Conservation (phyloP, 139 green algal genomes). For the Chlamydomonas schloesseri region DNA sequence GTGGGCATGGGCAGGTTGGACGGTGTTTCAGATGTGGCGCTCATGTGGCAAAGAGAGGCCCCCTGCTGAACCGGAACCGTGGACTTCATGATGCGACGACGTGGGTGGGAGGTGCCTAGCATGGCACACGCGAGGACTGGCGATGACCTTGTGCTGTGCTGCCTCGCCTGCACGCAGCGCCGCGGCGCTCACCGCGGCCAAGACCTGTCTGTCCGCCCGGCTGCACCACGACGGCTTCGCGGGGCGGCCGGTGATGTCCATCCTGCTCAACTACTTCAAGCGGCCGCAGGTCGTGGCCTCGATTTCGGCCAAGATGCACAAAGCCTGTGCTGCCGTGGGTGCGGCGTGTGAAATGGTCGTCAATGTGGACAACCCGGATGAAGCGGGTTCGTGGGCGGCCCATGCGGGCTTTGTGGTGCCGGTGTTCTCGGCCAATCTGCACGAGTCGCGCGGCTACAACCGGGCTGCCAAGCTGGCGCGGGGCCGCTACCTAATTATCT, state of each 20-base stretch:
- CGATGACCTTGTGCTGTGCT: too few relatives aligned
- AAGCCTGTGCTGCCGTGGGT: background rate
- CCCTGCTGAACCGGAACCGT: too few relatives aligned
- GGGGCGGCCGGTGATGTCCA: slow-evolving; percentile 2
- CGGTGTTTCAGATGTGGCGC: too few relatives aligned
- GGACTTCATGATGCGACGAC: too few relatives aligned
- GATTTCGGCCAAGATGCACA: background rate
- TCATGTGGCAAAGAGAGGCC: too few relatives aligned
- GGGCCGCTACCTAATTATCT: slow-evolving; percentile 32
- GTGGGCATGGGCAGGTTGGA: too few relatives aligned
- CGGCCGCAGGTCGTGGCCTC: background rate
- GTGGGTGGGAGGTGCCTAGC: too few relatives aligned
- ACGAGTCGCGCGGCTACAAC: slow-evolving; percentile 52
- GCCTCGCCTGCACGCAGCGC: too few relatives aligned
- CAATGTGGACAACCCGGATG: slow-evolving; percentile 49
- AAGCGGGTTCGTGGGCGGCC: slow-evolving; percentile 19
- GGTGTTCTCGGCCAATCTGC: slow-evolving; percentile 47
- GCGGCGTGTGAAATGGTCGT: slow-evolving; percentile 27
- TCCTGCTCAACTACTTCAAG: slow-evolving; percentile 47
- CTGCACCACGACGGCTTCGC: background rate
- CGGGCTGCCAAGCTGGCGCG: slow-evolving; percentile 19
- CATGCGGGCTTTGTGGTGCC: slow-evolving; percentile 37
- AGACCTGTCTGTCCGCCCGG: background rate
- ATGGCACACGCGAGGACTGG: too few relatives aligned
- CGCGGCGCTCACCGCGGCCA: background rate